Base-by-base conservation (phyloP, 352 stramenopile species). In the Phytophthora sojae region DNA sequence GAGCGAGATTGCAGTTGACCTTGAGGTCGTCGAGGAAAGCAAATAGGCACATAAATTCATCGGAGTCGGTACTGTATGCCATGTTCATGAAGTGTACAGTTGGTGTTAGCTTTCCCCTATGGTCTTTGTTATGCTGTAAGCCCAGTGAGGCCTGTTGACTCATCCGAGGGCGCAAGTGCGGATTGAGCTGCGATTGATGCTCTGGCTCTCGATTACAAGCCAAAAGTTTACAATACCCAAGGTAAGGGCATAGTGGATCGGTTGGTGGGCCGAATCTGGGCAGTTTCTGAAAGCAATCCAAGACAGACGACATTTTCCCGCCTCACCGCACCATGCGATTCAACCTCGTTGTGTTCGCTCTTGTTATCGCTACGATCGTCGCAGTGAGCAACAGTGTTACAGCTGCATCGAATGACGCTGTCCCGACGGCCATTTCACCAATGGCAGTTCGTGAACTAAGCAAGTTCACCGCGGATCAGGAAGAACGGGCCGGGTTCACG, bases 1-100 rank as follows among this genome's bases (percentile, higher is more conserved):
- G 19, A 77, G 73, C 17, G 75, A 83, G 17, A 75, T 84, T 21
- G 58, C 77, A 55, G 56, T 81, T 12, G 61, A 76, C 32, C 53
- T 79, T n/a, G 59, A 69, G n/a, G 57, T 76, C 19, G 69, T 73
- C 6, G 67, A 83, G 19, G 66, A 85, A 30, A 25, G 51, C 52
- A 61, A 80, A 25, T 75, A 68, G 49, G 63, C 30, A 64, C 7
- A 61, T 54, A 58, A 51, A 64, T 50, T 70, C 55, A 42, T 69
- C 25, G 17, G 53, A 19, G 19, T n/a, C n/a, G 19, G 45, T 17
- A 26, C 25, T 26, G 30, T 37, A 17, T 15, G 35, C 11, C 44
- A 51, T 51, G 4, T 51, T 51, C 19, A n/a, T 52, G 19, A 49
- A 29, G 12, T 58, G 52, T 58, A 39, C 50, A 42, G 29, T 66